A percentile compares a stretch with the other conserved stretches of the same genome.
These are phyloP conservation scores for Favolaschia claudopus DNA, from an alignment of 768 basidiomycete species.

Conservation along the genomic window DNA sequence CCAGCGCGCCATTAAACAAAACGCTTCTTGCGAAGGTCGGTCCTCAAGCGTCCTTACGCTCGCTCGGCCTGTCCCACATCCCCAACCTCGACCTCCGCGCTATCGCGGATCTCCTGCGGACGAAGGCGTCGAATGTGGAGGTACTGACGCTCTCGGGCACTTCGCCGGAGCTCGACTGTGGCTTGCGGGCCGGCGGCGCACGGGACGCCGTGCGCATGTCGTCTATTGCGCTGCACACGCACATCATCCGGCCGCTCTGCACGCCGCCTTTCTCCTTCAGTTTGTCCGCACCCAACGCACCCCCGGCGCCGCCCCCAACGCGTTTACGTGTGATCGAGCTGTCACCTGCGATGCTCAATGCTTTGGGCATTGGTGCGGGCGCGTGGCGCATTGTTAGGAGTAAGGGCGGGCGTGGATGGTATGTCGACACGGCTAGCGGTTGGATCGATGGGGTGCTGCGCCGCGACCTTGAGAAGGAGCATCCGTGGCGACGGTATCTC, in stretches of 20 bases:
- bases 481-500: constrained; percentile 77
- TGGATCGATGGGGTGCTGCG: constrained; percentile 74
- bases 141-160: constrained; percentile 83
- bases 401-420: constrained; percentile 96
- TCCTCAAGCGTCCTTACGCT: constrained; percentile 78
- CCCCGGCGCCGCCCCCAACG: constrained; percentile 61
- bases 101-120: constrained; percentile 72
- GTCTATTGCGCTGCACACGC: constrained; percentile 77
- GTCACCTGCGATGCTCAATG: constrained; percentile 70
- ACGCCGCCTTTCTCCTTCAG: constrained; percentile 79
- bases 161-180: constrained; percentile 76
- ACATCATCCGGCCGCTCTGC: constrained; percentile 82
- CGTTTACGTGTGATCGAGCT: constrained; percentile 89
- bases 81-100: constrained; percentile 69
- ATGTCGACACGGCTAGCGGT: constrained; percentile 86
- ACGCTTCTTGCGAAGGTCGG: constrained; percentile 57
- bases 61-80: constrained; percentile 90
- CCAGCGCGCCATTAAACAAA: constrained; percentile 76
- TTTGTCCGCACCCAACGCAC: constrained; percentile 40
- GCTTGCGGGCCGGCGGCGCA: constrained; percentile 44
- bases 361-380: constrained; percentile 80
- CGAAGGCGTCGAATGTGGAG: constrained; percentile 80
- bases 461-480: constrained; percentile 63
- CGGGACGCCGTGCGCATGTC: constrained; percentile 68
- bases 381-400: constrained; percentile 90